phyloP scores from a whole-genome alignment of 2,329 filamentous ascomycete species.

The Cytospora piceae region DNA sequence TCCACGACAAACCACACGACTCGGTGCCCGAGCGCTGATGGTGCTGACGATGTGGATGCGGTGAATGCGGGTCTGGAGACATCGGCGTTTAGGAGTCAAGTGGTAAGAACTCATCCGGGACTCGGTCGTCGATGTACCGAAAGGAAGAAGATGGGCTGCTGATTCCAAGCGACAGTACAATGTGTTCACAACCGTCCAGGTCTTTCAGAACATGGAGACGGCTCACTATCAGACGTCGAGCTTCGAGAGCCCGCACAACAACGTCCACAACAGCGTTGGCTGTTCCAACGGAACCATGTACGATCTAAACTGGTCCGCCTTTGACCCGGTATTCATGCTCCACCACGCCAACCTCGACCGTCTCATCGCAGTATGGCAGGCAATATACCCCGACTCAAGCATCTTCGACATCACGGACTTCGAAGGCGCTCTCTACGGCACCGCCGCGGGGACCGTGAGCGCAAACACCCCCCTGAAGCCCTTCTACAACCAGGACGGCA shows the following conservation, averaged over 20 bases:
- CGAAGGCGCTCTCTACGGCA: conserved; percentile 45
- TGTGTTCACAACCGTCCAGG: conserved; percentile 44
- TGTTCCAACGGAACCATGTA: conserved; percentile 42
- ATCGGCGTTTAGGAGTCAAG: conserved; percentile 44
- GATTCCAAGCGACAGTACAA: conserved; percentile 42
- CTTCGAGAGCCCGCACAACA: conserved; percentile 50
- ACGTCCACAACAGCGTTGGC: conserved; percentile 46
- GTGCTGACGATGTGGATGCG: conserved; percentile 44
- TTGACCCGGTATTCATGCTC: conserved; percentile 54
- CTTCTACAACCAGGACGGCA: conserved; percentile 47
- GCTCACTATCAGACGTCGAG: conserved; percentile 43
- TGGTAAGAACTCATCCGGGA: conserved; percentile 42
- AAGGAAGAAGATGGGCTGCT: conserved; percentile 16
- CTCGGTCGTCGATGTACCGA: neutral
- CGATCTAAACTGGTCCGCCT: conserved; percentile 46
- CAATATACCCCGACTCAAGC: conserved; percentile 41
- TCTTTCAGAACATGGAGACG: conserved; percentile 47
- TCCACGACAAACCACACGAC: conserved; percentile 43
- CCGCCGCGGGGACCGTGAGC: conserved; percentile 46
- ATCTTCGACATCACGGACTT: conserved; percentile 38
- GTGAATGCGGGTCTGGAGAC: conserved; percentile 43
- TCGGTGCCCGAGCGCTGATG: conserved; percentile 42
- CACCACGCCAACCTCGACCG: conserved; percentile 64
- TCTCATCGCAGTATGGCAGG: conserved; percentile 57
- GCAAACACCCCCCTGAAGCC: conserved; percentile 53